Evolutionary conservation across 805 yeast genomes (phyloP).

Genomic region (Zygoascus flipseniorum): DNA sequence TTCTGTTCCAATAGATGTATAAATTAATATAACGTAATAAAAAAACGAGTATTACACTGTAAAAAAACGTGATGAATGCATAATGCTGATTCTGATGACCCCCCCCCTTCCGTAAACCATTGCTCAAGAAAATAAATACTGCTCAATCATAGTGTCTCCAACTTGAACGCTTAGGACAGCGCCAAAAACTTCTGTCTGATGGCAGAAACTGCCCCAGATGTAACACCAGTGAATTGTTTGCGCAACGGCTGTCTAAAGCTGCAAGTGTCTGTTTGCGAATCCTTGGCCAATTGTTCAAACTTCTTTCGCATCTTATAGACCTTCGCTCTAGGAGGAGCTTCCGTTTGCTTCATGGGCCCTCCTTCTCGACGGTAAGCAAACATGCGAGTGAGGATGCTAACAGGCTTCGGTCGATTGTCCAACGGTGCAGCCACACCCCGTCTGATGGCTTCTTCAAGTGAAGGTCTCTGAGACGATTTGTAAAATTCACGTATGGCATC

Average conservation of each 20-base stretch:
- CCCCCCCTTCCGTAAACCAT: no score
- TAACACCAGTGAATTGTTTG: slow-evolving; percentile 11
- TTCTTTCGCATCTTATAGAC: slow-evolving; percentile 13
- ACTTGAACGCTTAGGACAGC: not conserved
- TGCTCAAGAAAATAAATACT: no score
- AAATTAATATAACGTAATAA: not conserved
- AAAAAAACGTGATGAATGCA: no score
- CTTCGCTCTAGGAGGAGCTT: slow-evolving; percentile 19
- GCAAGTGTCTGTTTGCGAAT: not conserved
- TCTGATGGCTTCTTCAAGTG: slow-evolving; percentile 12
- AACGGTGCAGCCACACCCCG: slow-evolving; percentile 9
- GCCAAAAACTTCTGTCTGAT: slow-evolving; percentile 14
- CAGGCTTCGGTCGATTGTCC: slow-evolving; percentile 8
- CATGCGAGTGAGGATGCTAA: slow-evolving; percentile 13
- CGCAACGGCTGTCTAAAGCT: slow-evolving; percentile 3
- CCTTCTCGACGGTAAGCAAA: slow-evolving; percentile 3
- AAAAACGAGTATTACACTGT: not conserved
- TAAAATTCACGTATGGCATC: slow-evolving; percentile 17
- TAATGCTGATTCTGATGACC: no score
- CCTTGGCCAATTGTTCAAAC: slow-evolving; percentile 13
- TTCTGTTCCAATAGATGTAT: not conserved
- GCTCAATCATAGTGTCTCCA: no score
- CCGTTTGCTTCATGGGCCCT: not conserved
- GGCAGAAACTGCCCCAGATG: slow-evolving; percentile 13
- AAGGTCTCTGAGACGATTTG: slow-evolving; percentile 12